Evolutionary conservation across 1,139 yeast species (phyloP).

Genomic region (Saccharomyces hybrid): DNA sequence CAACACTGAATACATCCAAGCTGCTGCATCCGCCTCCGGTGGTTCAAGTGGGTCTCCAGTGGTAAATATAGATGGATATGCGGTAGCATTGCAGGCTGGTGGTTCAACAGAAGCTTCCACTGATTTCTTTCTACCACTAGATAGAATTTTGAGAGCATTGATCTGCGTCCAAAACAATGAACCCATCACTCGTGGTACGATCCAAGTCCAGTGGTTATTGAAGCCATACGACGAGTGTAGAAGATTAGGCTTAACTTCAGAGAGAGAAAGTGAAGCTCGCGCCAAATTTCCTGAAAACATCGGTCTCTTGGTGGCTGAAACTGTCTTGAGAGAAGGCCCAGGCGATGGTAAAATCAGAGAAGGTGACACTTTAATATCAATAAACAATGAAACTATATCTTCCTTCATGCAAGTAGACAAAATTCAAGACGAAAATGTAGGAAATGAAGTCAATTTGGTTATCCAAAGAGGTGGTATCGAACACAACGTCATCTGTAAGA

Average conservation of each 20-base stretch:
- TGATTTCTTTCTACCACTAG: constrained; percentile 82
- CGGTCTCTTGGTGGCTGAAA: constrained; percentile 78
- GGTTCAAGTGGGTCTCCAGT: constrained; percentile 97
- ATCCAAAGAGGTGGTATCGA: constrained; percentile 72
- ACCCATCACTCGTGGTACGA: constrained; percentile 73
- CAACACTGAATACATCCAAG: constrained; percentile 92
- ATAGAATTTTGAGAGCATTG: constrained; percentile 75
- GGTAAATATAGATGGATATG: constrained; percentile 75
- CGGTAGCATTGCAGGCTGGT: constrained; percentile 91
- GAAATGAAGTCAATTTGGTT: constrained; percentile 46
- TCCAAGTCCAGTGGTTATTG: constrained; percentile 83
- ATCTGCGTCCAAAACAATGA: constrained; percentile 53
- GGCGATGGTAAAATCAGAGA: constrained; percentile 67
- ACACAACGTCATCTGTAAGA: constrained; percentile 42
- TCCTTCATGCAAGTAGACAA: constrained; percentile 79
- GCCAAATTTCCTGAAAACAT: constrained; percentile 62
- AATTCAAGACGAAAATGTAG: constrained; percentile 67
- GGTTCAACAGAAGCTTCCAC: constrained; percentile 89
- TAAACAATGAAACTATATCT: constrained; percentile 58
- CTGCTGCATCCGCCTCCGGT: constrained; percentile 93
- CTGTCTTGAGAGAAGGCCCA: constrained; percentile 82
- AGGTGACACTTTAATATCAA: constrained; percentile 76
- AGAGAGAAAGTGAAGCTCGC: constrained; percentile 66
- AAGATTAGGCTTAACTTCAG: constrained; percentile 72
- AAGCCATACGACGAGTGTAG: constrained; percentile 88